Base-by-base conservation (phyloP, 2,329 filamentous ascomycete species). In the Fusarium poae region DNA sequence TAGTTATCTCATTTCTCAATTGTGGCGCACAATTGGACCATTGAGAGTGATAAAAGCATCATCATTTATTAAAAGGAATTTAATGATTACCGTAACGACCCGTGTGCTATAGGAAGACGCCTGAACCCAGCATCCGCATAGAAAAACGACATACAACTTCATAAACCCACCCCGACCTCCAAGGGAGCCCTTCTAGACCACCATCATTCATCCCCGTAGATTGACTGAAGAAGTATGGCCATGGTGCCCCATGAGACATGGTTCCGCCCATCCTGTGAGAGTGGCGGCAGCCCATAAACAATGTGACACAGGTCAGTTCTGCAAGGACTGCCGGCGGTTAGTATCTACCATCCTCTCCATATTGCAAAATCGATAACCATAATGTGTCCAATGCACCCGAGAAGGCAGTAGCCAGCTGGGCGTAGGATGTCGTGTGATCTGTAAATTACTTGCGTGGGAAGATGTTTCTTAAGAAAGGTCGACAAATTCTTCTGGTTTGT, bases 301-400 rank as follows among this genome's bases (percentile, higher is more conserved):
- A 59, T 63, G 68, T 68, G 72, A 72, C 73, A 73, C 67, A 72
- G 62, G 62, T 57, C 55, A 59, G 49, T 56, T 57, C 63, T 63
- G 57, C 40, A 46, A 42, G 50, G 64, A 48, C 45, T 64, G 40
- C 45, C 61, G 40, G 62, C 67, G 56, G 73, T 73, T 75, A 76
- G 73, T 68, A 73, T 71, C 75, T 76, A 74, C 69, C 70, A 70
- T 67, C 76, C 72, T 74, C 75, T 74, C 75, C 79, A 81, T 84
- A 84, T 84, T 82, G 83, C 84, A 86, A 86, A 85, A 86, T 82
- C 79, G 82, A 82, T 87, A 87, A 87, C 78, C 82, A 86, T 87
- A 79, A 86, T 83, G 81, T 87, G 83, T 88, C 85, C 85, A 88
- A 88, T 82, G 80, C 83, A 81, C 83, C 81, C 80, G 76, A 68